Percentiles rank a stretch among this genome's conserved stretches.
These are phyloP conservation scores for Guillardia theta DNA, from an alignment of 78 protist genomes.

Conservation along the genomic window DNA sequence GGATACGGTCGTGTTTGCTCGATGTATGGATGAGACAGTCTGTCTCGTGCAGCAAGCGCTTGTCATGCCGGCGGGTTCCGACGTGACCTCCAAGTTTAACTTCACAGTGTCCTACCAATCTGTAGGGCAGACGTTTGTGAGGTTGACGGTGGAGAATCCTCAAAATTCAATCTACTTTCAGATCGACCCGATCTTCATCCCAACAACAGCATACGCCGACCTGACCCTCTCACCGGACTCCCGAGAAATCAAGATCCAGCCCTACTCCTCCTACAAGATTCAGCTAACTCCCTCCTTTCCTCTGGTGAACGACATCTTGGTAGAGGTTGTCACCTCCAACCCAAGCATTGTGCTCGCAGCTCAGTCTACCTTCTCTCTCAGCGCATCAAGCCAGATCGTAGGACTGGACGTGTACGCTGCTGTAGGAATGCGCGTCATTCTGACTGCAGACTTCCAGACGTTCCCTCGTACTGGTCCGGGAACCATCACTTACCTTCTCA, in stretches of 20 bases:
- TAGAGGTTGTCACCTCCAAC: background rate
- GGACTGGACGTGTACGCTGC: background rate
- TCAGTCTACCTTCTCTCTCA: background rate
- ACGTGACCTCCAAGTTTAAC: background rate
- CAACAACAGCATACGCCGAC: too few relatives aligned
- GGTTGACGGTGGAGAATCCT: background rate
- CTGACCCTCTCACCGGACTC: too few relatives aligned
- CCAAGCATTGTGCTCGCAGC: background rate
- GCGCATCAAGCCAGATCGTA: background rate
- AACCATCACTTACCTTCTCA: background rate
- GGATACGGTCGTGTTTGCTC: background rate
- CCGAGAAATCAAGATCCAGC: background rate
- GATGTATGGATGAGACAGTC: background rate
- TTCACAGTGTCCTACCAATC: background rate
- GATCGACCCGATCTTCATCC: background rate
- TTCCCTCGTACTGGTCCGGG: background rate
- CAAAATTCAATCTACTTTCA: background rate
- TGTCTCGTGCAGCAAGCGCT: background rate
- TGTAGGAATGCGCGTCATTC: background rate
- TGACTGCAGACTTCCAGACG: background rate
- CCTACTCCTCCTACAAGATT: background rate
- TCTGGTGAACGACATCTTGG: background rate
- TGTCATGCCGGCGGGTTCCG: background rate
- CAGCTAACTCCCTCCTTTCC: background rate
- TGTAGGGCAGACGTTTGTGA: background rate